Percentiles rank a stretch among this genome's conserved stretches.
Evolutionary conservation across 2,329 filamentous ascomycete genomes (phyloP).

Genomic region (Fusarium oxysporum): DNA sequence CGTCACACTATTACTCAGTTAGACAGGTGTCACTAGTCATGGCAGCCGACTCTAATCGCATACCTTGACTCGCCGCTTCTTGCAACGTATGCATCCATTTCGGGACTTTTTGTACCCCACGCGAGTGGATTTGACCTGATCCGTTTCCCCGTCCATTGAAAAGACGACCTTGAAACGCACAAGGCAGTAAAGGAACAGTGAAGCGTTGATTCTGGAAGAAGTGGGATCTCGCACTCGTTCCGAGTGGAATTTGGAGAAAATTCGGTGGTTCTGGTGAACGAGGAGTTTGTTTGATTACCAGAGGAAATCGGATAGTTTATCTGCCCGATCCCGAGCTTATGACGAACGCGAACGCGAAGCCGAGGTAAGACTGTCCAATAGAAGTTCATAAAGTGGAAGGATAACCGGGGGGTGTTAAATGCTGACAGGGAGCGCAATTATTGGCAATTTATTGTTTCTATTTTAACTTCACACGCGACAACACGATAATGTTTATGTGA

Average conservation of each 20-base stretch:
- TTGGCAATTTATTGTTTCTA: neutral
- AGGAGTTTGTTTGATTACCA: neutral
- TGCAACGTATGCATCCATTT: constrained; percentile 30
- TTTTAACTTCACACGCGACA: neutral
- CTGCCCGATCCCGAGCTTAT: constrained; percentile 9
- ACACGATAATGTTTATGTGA: neutral
- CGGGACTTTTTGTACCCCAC: constrained; percentile 36
- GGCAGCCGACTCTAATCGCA: neutral
- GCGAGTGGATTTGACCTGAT: constrained; percentile 9
- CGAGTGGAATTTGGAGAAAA: neutral
- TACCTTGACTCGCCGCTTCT: constrained; percentile 31
- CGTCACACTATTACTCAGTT: constrained; percentile 11
- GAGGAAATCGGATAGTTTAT: constrained; percentile 3
- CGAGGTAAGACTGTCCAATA: neutral
- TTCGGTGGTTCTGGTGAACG: accelerated
- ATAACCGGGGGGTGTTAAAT: neutral
- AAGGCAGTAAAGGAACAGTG: neutral
- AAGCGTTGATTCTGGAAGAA: neutral
- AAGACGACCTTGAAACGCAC: neutral
- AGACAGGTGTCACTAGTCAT: neutral
- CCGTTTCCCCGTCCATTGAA: neutral
- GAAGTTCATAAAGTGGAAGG: accelerated
- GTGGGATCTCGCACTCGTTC: constrained; percentile 22
- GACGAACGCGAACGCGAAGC: constrained; percentile 11
- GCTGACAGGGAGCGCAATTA: neutral